Percentiles rank a stretch among this genome's conserved stretches.
Evolutionary conservation across 2,329 filamentous ascomycete genomes (phyloP).

Genomic region (Ophiocordyceps unilateralis): DNA sequence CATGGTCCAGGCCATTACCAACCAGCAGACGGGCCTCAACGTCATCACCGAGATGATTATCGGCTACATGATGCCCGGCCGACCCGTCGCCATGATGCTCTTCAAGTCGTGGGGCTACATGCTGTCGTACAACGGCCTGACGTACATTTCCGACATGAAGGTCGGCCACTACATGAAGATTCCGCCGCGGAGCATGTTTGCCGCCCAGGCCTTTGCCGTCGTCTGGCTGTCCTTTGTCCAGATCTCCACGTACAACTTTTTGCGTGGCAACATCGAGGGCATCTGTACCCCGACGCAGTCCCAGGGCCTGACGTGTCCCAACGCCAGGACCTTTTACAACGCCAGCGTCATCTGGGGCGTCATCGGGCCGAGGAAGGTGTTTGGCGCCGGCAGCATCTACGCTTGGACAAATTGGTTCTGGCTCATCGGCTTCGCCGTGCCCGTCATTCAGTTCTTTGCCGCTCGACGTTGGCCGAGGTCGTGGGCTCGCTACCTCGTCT

Average conservation of each 20-base stretch:
- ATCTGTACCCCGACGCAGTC: slow-evolving; percentile 31
- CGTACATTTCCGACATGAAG: slow-evolving; percentile 31
- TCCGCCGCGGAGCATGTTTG: slow-evolving; percentile 31
- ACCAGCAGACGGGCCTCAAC: slow-evolving; percentile 28
- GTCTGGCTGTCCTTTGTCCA: slow-evolving; percentile 21
- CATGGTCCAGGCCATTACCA: slow-evolving; percentile 30
- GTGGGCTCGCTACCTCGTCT: slow-evolving; percentile 28
- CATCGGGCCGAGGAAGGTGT: slow-evolving; percentile 25
- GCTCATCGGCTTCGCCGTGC: slow-evolving; percentile 31
- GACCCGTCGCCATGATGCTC: slow-evolving; percentile 30
- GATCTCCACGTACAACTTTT: slow-evolving; percentile 20
- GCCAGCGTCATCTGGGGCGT: slow-evolving; percentile 44
- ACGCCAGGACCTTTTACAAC: slow-evolving; percentile 41
- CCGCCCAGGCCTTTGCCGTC: slow-evolving; percentile 24
- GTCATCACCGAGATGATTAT: slow-evolving; percentile 30
- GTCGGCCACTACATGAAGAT: slow-evolving; percentile 37
- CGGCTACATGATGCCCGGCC: slow-evolving; percentile 29
- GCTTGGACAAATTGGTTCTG: slow-evolving; percentile 35
- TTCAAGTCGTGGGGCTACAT: slow-evolving; percentile 32
- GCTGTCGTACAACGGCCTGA: slow-evolving; percentile 26
- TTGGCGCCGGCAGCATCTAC: slow-evolving; percentile 24
- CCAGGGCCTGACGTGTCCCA: slow-evolving; percentile 37
- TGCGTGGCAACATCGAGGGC: slow-evolving; percentile 28
- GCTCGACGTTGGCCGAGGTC: slow-evolving; percentile 29
- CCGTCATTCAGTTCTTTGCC: slow-evolving; percentile 28